Percentiles rank a stretch among this genome's conserved stretches.
phyloP scores from a whole-genome alignment of 208 protist species.

The Acanthamoeba sp. region DNA sequence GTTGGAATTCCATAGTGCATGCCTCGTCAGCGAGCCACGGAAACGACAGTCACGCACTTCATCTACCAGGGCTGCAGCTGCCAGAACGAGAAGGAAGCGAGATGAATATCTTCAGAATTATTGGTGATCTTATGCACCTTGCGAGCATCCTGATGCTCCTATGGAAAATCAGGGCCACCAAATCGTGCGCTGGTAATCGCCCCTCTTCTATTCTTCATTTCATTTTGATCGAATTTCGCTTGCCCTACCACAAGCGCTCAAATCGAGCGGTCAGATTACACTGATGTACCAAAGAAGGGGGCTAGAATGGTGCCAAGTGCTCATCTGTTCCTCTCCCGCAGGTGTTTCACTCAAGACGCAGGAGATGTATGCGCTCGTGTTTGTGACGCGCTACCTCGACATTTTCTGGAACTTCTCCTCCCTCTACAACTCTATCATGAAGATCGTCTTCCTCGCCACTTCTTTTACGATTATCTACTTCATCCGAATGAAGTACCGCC shows the following conservation, averaged over 20 bases:
- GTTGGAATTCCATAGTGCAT: too few species aligned
- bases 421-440: slow-evolving; percentile 90
- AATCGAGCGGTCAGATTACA: too few species aligned
- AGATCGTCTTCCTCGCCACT: slow-evolving; percentile 89
- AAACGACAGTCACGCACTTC: too few species aligned
- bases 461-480: slow-evolving; percentile 89
- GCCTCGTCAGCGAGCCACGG: too few species aligned
- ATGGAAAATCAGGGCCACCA: slow-evolving; percentile 83
- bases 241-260: too few species aligned
- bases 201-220: background rate
- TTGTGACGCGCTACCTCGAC: slow-evolving; percentile 88
- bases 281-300: too few species aligned
- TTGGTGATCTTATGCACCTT: slow-evolving; percentile 89
- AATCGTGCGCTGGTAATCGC: slow-evolving; percentile 81
- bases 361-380: slow-evolving; percentile 88
- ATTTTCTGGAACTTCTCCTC: slow-evolving; percentile 87
- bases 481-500: slow-evolving; percentile 81
- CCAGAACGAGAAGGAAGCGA: too few species aligned
- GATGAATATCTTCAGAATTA: slow-evolving; percentile 90
- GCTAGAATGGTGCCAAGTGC: too few species aligned
- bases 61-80: too few species aligned
- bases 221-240: too few species aligned
- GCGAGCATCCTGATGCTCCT: slow-evolving; percentile 87
- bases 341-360: slow-evolving; percentile 83
- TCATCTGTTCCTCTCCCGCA: background rate